Conservation (phyloP, 1,284 basidiomycete genomes). For the Sporisorium scitamineum region DNA sequence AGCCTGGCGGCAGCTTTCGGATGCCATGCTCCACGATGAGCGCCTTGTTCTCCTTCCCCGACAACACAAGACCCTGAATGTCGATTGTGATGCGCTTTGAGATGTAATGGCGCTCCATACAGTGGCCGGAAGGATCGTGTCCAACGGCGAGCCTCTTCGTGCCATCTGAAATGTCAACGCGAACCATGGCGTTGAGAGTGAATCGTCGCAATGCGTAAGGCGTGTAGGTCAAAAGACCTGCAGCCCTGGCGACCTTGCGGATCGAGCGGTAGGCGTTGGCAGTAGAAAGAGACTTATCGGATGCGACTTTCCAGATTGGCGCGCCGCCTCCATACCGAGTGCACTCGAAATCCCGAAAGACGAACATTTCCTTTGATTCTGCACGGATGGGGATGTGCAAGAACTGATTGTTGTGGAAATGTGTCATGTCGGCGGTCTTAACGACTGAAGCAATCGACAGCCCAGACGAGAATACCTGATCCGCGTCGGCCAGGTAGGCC, state of each 20-base stretch:
- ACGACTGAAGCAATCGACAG: not conserved
- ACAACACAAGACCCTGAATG: not conserved
- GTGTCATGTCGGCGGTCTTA: not conserved
- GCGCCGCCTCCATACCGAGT: too few relatives aligned
- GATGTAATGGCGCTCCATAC: constrained; percentile 4
- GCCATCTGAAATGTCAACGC: not conserved
- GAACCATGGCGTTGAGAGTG: constrained; percentile 6
- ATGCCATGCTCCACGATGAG: constrained; percentile 9
- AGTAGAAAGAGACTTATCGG: not conserved
- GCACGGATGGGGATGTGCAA: not conserved
- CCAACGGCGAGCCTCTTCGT: not conserved
- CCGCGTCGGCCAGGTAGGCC: constrained; percentile 1
- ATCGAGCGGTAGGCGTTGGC: not conserved
- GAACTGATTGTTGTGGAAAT: not conserved
- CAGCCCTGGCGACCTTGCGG: constrained; percentile 1
- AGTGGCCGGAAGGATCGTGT: not conserved
- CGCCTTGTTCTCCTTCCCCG: not conserved
- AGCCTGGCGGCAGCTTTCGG: not conserved
- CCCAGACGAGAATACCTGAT: constrained; percentile 1
- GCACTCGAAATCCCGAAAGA: not conserved
- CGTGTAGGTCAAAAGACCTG: constrained; percentile 2
- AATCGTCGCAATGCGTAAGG: not conserved
- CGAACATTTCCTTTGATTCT: not conserved
- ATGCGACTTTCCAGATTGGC: not conserved
- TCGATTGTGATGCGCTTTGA: constrained; percentile 7